phyloP scores from a whole-genome alignment of 2,329 filamentous ascomycete species.

The Polychaeton citri region DNA sequence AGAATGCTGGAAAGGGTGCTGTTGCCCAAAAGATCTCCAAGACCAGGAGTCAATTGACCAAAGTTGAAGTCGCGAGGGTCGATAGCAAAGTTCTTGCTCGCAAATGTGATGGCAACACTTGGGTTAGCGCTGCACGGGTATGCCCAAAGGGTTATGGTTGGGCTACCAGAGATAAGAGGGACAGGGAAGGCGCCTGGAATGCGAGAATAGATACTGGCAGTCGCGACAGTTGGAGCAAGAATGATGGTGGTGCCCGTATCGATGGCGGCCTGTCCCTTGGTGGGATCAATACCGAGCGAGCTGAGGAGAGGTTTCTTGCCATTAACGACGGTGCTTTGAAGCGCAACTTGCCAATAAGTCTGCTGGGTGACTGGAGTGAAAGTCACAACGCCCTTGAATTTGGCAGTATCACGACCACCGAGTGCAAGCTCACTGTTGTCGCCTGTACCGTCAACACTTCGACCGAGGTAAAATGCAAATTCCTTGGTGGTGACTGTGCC shows the following conservation, averaged over 20 bases:
- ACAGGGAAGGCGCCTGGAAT: conserved; percentile 20
- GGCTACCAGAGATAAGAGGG: conserved; percentile 8
- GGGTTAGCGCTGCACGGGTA: conserved; percentile 21
- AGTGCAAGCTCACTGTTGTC: conserved; percentile 13
- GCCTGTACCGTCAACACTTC: conserved; percentile 8
- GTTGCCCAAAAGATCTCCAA: conserved; percentile 6
- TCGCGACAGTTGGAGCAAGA: conserved; percentile 18
- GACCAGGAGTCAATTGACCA: conserved; percentile 6
- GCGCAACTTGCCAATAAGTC: conserved; percentile 16
- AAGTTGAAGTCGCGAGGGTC: conserved; percentile 13
- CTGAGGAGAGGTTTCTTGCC: not conserved
- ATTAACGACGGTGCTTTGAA: conserved; percentile 8
- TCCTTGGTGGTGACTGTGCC: conserved; percentile 11
- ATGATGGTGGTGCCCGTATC: conserved; percentile 20
- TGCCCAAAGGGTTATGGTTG: conserved; percentile 16
- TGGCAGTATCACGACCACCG: conserved; percentile 11
- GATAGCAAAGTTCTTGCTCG: conserved; percentile 13
- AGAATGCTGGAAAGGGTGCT: conserved; percentile 4
- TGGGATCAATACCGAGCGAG: conserved; percentile 3
- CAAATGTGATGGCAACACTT: conserved; percentile 14
- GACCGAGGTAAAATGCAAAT: conserved; percentile 18
- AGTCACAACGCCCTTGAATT: conserved; percentile 13
- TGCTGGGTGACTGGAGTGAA: conserved; percentile 12
- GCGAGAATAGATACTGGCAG: conserved; percentile 17
- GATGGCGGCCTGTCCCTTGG: conserved; percentile 12